phyloP scores from a whole-genome alignment of 2,329 filamentous ascomycete genomes.

The Lizonia empirigonia region DNA sequence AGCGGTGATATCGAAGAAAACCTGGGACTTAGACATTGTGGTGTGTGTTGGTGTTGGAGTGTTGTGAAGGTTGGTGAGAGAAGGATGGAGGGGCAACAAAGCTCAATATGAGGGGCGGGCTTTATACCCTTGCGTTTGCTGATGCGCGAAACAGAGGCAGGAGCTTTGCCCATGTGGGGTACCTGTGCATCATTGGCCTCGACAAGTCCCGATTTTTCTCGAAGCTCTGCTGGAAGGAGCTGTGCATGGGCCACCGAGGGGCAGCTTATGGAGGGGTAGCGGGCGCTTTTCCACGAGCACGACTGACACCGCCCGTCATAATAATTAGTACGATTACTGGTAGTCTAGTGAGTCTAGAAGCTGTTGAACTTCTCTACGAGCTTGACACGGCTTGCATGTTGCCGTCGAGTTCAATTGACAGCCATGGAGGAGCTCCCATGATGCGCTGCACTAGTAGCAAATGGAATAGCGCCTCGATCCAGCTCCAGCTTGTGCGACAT shows the following conservation, averaged over 20 bases:
- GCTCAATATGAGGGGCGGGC: slow-evolving; percentile 13
- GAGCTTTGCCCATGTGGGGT: slow-evolving; percentile 16
- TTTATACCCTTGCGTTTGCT: slow-evolving; percentile 18
- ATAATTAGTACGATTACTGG: neutral
- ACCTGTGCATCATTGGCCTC: slow-evolving; percentile 11
- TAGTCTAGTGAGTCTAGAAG: neutral
- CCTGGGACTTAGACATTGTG: slow-evolving; percentile 61
- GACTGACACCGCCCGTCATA: neutral
- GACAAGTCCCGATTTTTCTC: slow-evolving; percentile 9
- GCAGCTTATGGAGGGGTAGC: slow-evolving; percentile 10
- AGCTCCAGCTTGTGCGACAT: neutral
- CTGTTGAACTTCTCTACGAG: neutral
- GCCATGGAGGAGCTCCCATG: neutral
- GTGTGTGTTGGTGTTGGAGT: slow-evolving; percentile 21
- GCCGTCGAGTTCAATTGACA: neutral
- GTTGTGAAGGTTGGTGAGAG: slow-evolving; percentile 22
- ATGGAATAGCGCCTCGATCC: neutral
- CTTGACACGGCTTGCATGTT: neutral
- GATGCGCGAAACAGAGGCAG: slow-evolving; percentile 20
- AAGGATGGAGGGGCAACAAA: slow-evolving; percentile 11
- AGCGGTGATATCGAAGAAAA: slow-evolving; percentile 92
- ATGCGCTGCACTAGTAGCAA: neutral
- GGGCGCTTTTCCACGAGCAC: slow-evolving; percentile 2
- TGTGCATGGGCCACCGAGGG: slow-evolving; percentile 21
- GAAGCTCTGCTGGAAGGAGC: slow-evolving; percentile 15